Base-by-base conservation (phyloP, 148 eudicot genomes). In the Rhododendron mucronatum region DNA sequence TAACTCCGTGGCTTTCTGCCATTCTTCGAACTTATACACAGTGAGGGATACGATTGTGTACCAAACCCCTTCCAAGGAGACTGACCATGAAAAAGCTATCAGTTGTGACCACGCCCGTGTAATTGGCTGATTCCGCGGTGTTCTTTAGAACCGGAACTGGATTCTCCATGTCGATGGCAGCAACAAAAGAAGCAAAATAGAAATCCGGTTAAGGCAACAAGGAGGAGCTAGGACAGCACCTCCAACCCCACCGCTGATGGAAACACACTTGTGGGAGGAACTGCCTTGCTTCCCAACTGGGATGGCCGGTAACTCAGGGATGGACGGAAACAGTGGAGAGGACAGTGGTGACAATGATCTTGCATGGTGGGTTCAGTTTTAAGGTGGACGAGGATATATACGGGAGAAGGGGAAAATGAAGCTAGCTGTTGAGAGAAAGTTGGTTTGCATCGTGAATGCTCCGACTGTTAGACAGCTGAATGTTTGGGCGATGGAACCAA, bases 1-100 rank as follows among this genome's bases (percentile, higher is more conserved):
- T 57, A 78, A 87, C 14, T 80, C 89, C 0, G 98, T 94, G 59
- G 95, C 97, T 55, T 89, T 83, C 84, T 91, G 85, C 81, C 94
- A 78, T 1, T 94, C 94, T 80, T 88, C 91, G 44, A 86, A 93
- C 78, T 90, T 92, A 90, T 94, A 93, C 21, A 84, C 81, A 1
- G 93, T 91, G 76, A 96, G 88, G 33, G 95, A 92, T 83, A 90
- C 96, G 14, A 94, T 84, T 15, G 96, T 94, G 69, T 51, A 80
- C 75, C 88, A 88, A 65, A 93, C 82, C 45, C 93, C 95, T 77
- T 90, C 92, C 5, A 88, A 47, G 11, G 48, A 90, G 5, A 90
- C 69, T 10, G 94, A 91, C 90, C 87, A 92, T 44, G 95, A 86
- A n/a, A n/a, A n/a, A n/a, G 65, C 86, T 86, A 15, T 80, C 76